Percentiles rank a stretch among this genome's conserved stretches.
Evolutionary conservation across 352 stramenopile species (phyloP).

Genomic region (Phytophthora multivora): DNA sequence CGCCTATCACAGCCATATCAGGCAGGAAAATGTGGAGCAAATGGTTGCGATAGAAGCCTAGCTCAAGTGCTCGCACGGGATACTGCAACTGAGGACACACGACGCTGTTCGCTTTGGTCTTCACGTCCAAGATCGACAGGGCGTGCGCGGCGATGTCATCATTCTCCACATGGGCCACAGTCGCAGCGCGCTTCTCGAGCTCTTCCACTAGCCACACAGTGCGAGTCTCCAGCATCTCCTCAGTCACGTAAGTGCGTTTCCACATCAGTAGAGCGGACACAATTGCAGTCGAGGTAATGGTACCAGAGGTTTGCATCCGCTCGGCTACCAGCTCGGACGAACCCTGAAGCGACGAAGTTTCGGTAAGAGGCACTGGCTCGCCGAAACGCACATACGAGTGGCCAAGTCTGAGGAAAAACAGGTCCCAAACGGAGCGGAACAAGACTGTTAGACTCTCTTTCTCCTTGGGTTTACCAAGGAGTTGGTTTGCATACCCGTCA

Average conservation of each 20-base stretch:
- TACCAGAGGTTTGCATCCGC: conserved; percentile 78
- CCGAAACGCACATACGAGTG: conserved; percentile 89
- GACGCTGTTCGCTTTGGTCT: conserved; percentile 44
- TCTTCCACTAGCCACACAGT: conserved; percentile 66
- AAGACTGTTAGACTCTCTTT: conserved; percentile 80
- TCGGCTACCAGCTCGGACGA: conserved; percentile 58
- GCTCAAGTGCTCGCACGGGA: conserved; percentile 66
- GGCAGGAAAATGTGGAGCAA: conserved; percentile 80
- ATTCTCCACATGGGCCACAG: conserved; percentile 63
- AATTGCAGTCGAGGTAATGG: conserved; percentile 77
- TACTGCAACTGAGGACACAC: conserved; percentile 59
- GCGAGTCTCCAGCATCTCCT: conserved; percentile 59
- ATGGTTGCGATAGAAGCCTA: conserved; percentile 89
- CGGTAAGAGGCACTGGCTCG: conserved; percentile 62
- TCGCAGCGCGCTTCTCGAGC: conserved; percentile 48
- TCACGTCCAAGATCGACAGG: conserved; percentile 62
- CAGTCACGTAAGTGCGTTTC: conserved; percentile 65
- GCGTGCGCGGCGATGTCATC: conserved; percentile 62
- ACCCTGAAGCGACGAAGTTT: conserved; percentile 47
- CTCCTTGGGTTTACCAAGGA: conserved; percentile 86
- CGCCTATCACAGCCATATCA: conserved; percentile 73
- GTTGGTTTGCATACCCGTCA: conserved; percentile 84
- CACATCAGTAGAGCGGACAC: conserved; percentile 80
- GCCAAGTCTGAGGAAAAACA: conserved; percentile 78
- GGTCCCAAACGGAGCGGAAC: conserved; percentile 70